Evolutionary conservation across 2,329 filamentous ascomycete genomes (phyloP).

Genomic region (Colletotrichum abscissum): DNA sequence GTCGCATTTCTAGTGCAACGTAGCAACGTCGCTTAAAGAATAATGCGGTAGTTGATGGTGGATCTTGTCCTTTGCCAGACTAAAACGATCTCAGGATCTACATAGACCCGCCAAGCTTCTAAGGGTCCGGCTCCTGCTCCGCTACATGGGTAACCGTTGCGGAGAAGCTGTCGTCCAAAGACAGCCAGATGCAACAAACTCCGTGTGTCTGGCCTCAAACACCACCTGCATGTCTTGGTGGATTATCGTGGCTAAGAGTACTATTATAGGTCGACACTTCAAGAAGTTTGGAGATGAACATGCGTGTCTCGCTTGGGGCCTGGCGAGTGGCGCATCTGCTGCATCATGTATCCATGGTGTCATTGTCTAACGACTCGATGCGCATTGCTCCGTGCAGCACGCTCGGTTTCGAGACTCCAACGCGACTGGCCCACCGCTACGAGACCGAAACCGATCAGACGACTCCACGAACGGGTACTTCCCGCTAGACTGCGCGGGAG

Average conservation of each 20-base stretch:
- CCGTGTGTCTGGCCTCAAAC: background rate
- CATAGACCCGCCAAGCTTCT: no score
- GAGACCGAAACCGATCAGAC: slow-evolving; percentile 21
- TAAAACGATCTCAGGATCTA: background rate
- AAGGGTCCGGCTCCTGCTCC: background rate
- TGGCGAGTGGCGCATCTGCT: background rate
- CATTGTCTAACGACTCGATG: background rate
- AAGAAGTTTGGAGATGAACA: background rate
- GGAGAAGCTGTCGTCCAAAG: background rate
- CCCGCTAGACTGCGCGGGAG: background rate
- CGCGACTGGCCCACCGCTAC: background rate
- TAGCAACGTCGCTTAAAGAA: background rate
- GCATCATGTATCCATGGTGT: background rate
- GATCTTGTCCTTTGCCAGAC: background rate
- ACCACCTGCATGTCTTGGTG: no score
- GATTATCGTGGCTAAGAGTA: no score
- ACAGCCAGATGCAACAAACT: background rate
- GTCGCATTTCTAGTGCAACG: background rate
- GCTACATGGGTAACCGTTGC: background rate
- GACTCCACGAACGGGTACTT: background rate
- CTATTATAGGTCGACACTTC: background rate
- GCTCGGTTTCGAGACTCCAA: background rate
- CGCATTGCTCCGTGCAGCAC: background rate
- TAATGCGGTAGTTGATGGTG: background rate
- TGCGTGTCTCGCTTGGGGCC: background rate